Evolutionary conservation across 805 yeast species (phyloP), one percentile per base, ranked within the genome.

Genomic region (Candida endomychidarum): DNA sequence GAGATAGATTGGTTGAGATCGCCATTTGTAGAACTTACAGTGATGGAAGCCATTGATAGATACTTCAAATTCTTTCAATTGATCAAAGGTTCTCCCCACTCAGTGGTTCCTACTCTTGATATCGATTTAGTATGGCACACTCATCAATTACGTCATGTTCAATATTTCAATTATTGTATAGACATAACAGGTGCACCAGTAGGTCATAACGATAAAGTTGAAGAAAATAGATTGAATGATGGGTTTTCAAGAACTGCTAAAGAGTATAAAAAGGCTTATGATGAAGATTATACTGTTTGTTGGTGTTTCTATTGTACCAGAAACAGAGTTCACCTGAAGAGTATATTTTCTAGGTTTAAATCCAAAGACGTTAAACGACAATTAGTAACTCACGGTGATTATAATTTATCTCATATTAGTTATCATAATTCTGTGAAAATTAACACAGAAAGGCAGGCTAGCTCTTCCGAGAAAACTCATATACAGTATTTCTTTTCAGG

Each of bases 201-300:
- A n/a, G 41, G 33, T 16, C 63, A 59, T 37, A 49, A 57, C 28
- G 62, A 57, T 39, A 56, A 52, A 41, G 40, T 59, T 9, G 61
- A 56, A 27, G 50, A 48, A 35, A 42, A 47, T 2, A 19, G 50
- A 9, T 34, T 59, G 8, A 51, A 43, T 35, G 27, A 38, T 9
- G 28, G 47, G 4, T 59, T 51, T 28, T 48, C 44, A 28, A 17
- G 18, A 6, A 56, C 63, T 4, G 9, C 21, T n/a, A 20, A 32
- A 16, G 2, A 5, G 5, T 38, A 19, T 15, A 24, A 21, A 10
- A 8, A 9, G 11, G 8, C 3, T 2, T 38, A 9, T 17, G 25
- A 25, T 6, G 22, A 31, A 31, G 33, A 25, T 12, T 38, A 38
- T 25, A 9, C 41, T 2, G 19, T 31, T 9, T 38, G 41, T 26